These are phyloP conservation scores for Salix caprea DNA, from an alignment of 345 rosid genomes.

Conservation along the genomic window DNA sequence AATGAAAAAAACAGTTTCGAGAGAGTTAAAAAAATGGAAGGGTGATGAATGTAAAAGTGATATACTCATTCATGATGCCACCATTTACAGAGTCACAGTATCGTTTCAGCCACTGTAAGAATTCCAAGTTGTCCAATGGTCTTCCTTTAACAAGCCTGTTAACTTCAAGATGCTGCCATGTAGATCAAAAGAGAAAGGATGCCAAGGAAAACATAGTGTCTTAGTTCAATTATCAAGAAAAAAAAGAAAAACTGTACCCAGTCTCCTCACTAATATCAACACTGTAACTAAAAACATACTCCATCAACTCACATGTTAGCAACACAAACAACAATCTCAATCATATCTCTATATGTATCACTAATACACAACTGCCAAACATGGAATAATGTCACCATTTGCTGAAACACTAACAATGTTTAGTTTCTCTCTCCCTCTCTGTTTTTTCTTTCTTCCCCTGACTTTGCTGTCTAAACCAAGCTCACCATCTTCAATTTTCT, in stretches of 20 bases:
- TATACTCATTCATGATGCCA: slow-evolving; percentile 92
- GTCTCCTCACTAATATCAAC: not conserved
- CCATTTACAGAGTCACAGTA: slow-evolving; percentile 95
- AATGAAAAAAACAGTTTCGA: not conserved
- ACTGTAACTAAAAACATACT: not conserved
- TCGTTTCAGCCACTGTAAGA: slow-evolving; percentile 91
- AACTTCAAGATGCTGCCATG: slow-evolving; percentile 80
- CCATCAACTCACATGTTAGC: not conserved
- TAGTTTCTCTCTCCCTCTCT: not conserved
- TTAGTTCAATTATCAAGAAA: not conserved
- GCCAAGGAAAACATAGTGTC: not conserved
- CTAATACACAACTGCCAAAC: not conserved
- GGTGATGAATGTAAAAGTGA: not conserved
- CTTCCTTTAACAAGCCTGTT: slow-evolving; percentile 87
- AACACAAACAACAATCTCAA: not conserved
- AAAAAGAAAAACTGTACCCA: not conserved
- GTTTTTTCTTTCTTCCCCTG: not conserved
- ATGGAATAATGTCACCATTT: not conserved
- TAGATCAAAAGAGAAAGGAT: not conserved
- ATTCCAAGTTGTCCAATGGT: slow-evolving; percentile 96
- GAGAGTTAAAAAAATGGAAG: not conserved
- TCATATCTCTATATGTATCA: not conserved
- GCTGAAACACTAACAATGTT: not conserved
- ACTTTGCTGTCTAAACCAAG: not conserved
- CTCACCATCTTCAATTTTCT: not conserved